Base-by-base conservation (phyloP, 2,329 filamentous ascomycete genomes). In the Microcyclospora tardicrescens region DNA sequence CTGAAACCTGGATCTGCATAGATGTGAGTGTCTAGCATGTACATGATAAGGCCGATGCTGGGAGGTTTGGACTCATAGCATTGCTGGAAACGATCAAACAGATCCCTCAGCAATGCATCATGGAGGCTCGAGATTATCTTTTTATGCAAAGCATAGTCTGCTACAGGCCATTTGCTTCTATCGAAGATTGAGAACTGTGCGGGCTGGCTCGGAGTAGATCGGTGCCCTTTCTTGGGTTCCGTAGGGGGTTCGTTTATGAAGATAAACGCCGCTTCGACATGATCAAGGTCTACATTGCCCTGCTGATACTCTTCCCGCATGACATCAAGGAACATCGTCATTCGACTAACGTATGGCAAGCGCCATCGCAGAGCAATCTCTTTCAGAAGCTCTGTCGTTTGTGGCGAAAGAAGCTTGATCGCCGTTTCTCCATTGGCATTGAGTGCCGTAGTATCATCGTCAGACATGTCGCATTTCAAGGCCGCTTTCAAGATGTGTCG, bases 41-140 rank as follows among this genome's bases (percentile, higher is more conserved):
- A 80, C 71, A 96, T 78, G 24, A 93, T 73, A 11, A 78, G 77
- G 5, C 80, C 84, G 15, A 93, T 77, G 30, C 79, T 77, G 5
- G 84, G 85, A 10, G 85, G 78, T 53, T 94, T 95, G n/a, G 72
- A 64, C 45, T 94, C 86, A 60, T 89, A 98, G 50, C 84, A 89
- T 49, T 82, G 78, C 65, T 89, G 80, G 59, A 95, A 73, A n/a
- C 82, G 69, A 47, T 87, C 79, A 59, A 84, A 95, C 13, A 98
- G 71, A 54, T 96, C 89, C 38, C 87, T 77, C 34, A 95, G 67
- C 16, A 96, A 66, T 9, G 79, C 76, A 51, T 95, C 86, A 53
- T 96, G 78, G 30, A 96, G 63, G 24, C 71, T 75, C 28, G 73
- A 71, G 6, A 98, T 67, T 12, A 82, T 74, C 46, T 83, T 78